Base-by-base conservation (phyloP, 495 filamentous ascomycete species). In the Penicillium chermesinum region DNA sequence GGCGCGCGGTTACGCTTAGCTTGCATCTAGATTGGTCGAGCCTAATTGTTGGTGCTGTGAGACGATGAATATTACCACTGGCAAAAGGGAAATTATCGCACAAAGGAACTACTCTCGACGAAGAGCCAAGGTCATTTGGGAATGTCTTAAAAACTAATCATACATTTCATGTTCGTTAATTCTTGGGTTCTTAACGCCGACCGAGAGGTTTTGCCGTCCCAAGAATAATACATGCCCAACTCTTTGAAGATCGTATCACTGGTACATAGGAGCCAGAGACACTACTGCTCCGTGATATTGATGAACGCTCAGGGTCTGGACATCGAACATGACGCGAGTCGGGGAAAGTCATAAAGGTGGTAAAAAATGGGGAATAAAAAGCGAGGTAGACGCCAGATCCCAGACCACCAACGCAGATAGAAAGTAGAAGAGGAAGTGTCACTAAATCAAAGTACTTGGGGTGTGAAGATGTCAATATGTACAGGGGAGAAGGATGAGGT, bases 151-250 rank as follows among this genome's bases (percentile, higher is more conserved):
- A 58, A 54, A 61, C 55, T 67, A 66, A 56, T 67, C 64, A 58
- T 67, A 69, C 65, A 69, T 49, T 64, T 59, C 62, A 60, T 71
- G 48, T 60, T 58, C 56, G 44, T 65, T 57, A 47, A 59, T 57
- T 54, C 48, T 41, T 59, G 57, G 59, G 59, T 54, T 58, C 52
- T 50, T 52, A 60, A 44, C 51, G 46, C 33, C 27, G 19, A 48
- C 53, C 51, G 46, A 53, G 53, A 58, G 46, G 51, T 59, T 57
- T 60, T 42, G 54, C 56, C 50, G 51, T 63, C 63, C 60, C 59
- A 66, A 58, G 54, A 57, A 65, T 70, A 64, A 64, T 67, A 65
- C 63, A 65, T 55, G 62, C 61, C 61, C 63, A 69, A 50, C 51
- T 54, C 42, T 22, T 38, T 14, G 14, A 55, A 25, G 50, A 41